phyloP scores from a whole-genome alignment of 116 monocot species.

The Zostera marina region DNA sequence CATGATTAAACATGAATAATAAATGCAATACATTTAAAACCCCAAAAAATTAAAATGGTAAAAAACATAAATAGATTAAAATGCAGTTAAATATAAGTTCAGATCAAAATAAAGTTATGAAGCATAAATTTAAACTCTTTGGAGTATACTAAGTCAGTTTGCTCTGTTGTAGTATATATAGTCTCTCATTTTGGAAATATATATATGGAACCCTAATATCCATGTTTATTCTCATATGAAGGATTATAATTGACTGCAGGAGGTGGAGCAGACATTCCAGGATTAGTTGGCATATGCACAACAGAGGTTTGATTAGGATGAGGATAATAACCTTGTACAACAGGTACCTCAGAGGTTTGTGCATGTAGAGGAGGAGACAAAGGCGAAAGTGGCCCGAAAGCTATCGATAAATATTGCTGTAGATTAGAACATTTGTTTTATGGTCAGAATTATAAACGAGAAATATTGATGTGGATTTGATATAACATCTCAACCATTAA shows the following conservation, averaged over 20 bases:
- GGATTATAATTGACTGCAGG: neutral
- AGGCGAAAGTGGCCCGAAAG: neutral
- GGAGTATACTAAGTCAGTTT: too few species aligned
- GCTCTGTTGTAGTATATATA: too few species aligned
- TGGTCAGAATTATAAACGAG: neutral
- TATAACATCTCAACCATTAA: too few species aligned
- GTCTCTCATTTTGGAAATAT: too few species aligned
- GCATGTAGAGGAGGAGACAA: neutral
- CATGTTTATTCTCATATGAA: neutral
- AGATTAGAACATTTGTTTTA: neutral
- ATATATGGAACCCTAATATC: too few species aligned
- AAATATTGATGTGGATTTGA: neutral
- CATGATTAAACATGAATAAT: too few species aligned
- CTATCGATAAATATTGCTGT: neutral
- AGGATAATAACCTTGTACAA: neutral
- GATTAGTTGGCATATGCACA: neutral
- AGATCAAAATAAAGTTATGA: too few species aligned
- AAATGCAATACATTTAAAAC: too few species aligned
- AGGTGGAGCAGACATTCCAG: neutral
- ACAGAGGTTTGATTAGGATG: neutral
- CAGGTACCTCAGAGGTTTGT: neutral
- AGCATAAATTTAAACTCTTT: too few species aligned
- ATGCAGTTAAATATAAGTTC: too few species aligned
- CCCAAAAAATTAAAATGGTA: too few species aligned
- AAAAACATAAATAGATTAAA: too few species aligned